Percentiles rank a stretch among this genome's conserved stretches.
Conservation (phyloP, 2,329 filamentous ascomycete genomes). For the Pseudocercospora cruenta region DNA sequence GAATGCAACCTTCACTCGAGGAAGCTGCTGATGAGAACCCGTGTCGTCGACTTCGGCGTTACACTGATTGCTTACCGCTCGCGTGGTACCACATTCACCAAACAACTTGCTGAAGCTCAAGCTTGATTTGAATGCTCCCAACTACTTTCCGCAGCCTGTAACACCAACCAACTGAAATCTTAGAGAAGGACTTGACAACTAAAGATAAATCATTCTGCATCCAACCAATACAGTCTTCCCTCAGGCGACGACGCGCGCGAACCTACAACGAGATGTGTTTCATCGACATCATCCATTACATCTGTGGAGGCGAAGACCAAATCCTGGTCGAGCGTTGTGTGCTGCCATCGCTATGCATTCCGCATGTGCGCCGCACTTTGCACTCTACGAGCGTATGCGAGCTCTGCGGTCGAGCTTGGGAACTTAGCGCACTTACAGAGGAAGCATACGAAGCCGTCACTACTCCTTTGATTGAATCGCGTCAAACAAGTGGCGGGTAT, state of each 20-base stretch:
- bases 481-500: slow-evolving; percentile 7
- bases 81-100: background rate
- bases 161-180: background rate
- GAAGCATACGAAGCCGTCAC: slow-evolving; percentile 16
- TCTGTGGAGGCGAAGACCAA: slow-evolving; percentile 21
- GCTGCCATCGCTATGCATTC: slow-evolving; percentile 9
- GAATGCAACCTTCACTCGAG: background rate
- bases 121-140: background rate
- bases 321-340: slow-evolving; percentile 16
- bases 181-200: background rate
- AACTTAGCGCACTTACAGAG: slow-evolving; percentile 14
- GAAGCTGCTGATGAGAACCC: background rate
- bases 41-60: background rate
- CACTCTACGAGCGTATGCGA: slow-evolving; percentile 23
- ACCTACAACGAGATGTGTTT: slow-evolving; percentile 14
- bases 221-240: background rate
- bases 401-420: slow-evolving; percentile 19
- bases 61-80: slow-evolving; percentile 6
- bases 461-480: slow-evolving; percentile 13
- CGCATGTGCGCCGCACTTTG: slow-evolving; percentile 12
- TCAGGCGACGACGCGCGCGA: background rate
- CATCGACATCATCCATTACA: slow-evolving; percentile 21
- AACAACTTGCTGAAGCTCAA: slow-evolving; percentile 6
- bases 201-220: background rate
- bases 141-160: background rate